Base-by-base conservation (phyloP, 345 rosid species). In the Triadica sebifera region DNA sequence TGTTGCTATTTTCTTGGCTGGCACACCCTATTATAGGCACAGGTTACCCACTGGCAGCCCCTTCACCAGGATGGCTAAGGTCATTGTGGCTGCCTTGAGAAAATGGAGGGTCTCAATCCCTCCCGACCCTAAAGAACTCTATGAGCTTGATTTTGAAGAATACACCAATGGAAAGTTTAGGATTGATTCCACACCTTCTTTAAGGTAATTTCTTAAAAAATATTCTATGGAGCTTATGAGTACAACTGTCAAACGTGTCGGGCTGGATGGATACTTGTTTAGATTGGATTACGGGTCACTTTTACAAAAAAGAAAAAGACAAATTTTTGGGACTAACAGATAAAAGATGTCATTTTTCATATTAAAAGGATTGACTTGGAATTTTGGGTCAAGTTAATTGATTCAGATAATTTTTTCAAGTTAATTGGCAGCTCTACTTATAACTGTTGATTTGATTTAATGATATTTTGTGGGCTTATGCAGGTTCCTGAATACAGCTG, bases 11-110 rank as follows among this genome's bases (percentile, higher is more conserved):
- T 93, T 95, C 70, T 20, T 95, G 53, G 81, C 87, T 0, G 98
- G 98, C 0, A 90, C 97, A 19, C 97, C 81, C 0, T 88, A 81
- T 56, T 90, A 95, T 38, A 82, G 99, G 70, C 99, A 93, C 75
- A 85, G 76, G 51, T 71, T 84, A 10, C 97, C 99, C 0, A 16
- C 84, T 0, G 96, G 91, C 41, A 91, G 99, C 70, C 92, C 97
- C 0, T 93, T 95, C 59, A 82, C 87, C 2, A 86, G 84, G 78
- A 93, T 93, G 97, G 84, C 92, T 57, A 73, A 59, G 81, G 98
- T 91, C 84, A 82, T 91, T 6, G 85, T 93, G 47, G 92, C 97
- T 37, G 88, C 99, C 4, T 0, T 81, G 4, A 83, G 90, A 53
- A 95, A 93, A 65, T 81, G 89, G 81, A 86, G 78, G 0, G 84